Evolutionary conservation across 805 yeast genomes (phyloP), one percentile per base, ranked within the genome.

Genomic region (Lipomyces chichibuensis): DNA sequence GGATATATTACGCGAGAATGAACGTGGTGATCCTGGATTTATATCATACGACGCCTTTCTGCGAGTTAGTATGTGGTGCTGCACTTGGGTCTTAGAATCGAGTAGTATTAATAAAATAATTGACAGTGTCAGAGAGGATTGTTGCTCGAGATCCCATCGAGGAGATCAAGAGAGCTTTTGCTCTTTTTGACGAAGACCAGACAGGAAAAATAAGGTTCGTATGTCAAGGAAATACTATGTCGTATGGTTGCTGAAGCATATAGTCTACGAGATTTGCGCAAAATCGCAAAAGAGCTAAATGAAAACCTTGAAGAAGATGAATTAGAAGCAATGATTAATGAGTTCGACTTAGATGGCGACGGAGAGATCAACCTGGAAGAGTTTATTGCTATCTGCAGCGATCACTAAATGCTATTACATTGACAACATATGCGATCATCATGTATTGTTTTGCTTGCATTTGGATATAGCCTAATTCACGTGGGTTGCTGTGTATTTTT

Each of bases 271-370:
- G 90, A 92, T 75, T 83, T 95, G 66, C 86, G 96, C 77, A 84
- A 95, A 68, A 97, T 94, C 1, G 95, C 98, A 11, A 90, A 90
- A 73, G 98, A 94, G 72, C 80, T 95, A 65, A 98, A 97, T 2
- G 99, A 95, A 77, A 90, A 89, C 73, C 80, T 95, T 65, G 88
- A 91, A 5, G 99, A 95, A 72, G 97, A 92, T 66, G 99, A 95
- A 75, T 81, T 95, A 61, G 84, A 90, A 72, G 98, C 98, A 3
- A 95, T 95, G 99, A 95, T 95, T 46, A 64, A 63, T 32, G 98
- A 94, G 77, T 95, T 95, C 76, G 99, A 95, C 79, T 80, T 93
- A 61, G 98, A 95, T 76, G 96, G 91, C 64, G 98, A 95, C 77
- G 98, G 98, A 60, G 97, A 91, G 71, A 93, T 92, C 72, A 89